Percentiles rank a stretch among this genome's conserved stretches.
Conservation (phyloP, 2,329 filamentous ascomycete species). For the Rugonectria rugulosa region DNA sequence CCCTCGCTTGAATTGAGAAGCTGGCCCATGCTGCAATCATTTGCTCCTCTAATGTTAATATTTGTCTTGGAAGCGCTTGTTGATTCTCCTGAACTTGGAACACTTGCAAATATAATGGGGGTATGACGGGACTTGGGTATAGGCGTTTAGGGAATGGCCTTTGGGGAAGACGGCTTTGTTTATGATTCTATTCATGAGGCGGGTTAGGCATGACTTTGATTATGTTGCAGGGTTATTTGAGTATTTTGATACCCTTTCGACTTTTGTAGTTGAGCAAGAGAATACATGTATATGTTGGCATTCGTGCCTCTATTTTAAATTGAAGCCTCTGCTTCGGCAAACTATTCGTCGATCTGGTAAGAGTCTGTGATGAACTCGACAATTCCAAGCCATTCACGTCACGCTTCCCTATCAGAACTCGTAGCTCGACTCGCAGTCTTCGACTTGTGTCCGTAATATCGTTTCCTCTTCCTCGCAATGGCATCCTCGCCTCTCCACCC, state of each 20-base stretch:
- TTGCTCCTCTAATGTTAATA: neutral
- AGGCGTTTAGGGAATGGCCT: slow-evolving; percentile 24
- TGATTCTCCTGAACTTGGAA: neutral
- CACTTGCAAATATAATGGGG: slow-evolving; percentile 3
- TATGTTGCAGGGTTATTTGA: slow-evolving; percentile 41
- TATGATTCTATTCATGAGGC: slow-evolving; percentile 20
- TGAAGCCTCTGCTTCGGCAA: no score
- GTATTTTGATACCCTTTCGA: slow-evolving; percentile 45
- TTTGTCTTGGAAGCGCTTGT: neutral
- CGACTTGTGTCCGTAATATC: slow-evolving; percentile 31
- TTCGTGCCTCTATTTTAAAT: no score
- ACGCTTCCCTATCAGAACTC: slow-evolving; percentile 19
- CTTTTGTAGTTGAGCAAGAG: slow-evolving; percentile 27
- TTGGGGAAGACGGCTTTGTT: slow-evolving; percentile 10
- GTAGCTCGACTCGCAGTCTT: slow-evolving; percentile 18
- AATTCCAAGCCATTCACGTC: neutral
- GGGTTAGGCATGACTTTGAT: slow-evolving; percentile 19
- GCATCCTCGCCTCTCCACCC: slow-evolving; percentile 56
- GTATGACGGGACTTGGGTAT: slow-evolving; percentile 15
- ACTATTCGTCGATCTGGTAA: no score
- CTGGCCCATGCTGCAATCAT: neutral
- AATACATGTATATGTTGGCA: slow-evolving; percentile 26
- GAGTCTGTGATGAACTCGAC: neutral
- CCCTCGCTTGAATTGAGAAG: slow-evolving; percentile 53
- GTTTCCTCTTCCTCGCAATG: slow-evolving; percentile 40